These are phyloP conservation scores for Acacia acuminata DNA, from an alignment of 306 rosid genomes.

Conservation along the genomic window DNA sequence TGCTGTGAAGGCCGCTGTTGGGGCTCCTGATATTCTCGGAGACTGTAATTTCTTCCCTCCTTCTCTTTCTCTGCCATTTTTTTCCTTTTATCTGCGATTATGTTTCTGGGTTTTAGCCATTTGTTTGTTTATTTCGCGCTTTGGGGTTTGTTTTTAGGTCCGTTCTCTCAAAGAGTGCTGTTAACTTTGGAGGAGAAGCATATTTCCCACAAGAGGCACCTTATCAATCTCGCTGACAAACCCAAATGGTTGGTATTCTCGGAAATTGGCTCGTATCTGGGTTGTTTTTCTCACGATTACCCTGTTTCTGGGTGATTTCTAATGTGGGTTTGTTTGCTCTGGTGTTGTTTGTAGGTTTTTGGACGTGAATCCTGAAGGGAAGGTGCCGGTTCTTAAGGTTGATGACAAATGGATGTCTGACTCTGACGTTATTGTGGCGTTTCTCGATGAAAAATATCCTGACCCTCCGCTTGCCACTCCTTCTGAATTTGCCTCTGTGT, in stretches of 20 bases:
- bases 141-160: conserved; percentile 53
- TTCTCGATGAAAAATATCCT: conserved; percentile 73
- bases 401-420: conserved; percentile 89
- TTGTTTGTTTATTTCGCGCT: neutral
- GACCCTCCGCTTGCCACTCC: conserved; percentile 66
- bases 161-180: conserved; percentile 77
- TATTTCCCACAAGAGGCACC: conserved; percentile 46
- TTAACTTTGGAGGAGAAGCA: conserved; percentile 92
- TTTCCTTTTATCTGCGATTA: neutral
- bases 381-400: conserved; percentile 73
- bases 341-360: conserved; percentile 55
- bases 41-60: conserved; percentile 55
- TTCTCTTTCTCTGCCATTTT: neutral
- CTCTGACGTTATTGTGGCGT: conserved; percentile 79
- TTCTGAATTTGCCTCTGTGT: conserved; percentile 73
- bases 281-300: neutral
- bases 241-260: conserved; percentile 60
- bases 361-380: conserved; percentile 79
- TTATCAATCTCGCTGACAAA: conserved; percentile 62
- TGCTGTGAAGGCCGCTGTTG: conserved; percentile 69
- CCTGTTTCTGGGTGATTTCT: neutral
- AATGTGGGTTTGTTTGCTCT: neutral
- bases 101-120: conserved; percentile 13
- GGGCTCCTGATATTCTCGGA: conserved; percentile 64
- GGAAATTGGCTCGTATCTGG: neutral